These are phyloP conservation scores for Tagetes patula DNA, from an alignment of 129 eudicot genomes.

Conservation along the genomic window DNA sequence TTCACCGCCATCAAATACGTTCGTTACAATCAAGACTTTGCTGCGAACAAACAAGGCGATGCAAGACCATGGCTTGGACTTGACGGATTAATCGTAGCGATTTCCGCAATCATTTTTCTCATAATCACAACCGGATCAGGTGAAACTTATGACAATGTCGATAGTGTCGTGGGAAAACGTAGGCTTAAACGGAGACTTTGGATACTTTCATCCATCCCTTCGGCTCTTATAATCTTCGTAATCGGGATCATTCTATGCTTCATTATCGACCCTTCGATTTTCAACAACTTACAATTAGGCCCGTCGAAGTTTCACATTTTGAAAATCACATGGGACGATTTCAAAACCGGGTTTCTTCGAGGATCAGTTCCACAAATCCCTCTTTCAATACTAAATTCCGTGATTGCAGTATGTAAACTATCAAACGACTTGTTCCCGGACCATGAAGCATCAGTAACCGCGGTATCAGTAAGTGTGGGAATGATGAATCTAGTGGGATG, in stretches of 20 bases:
- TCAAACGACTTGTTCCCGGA: conserved; percentile 70
- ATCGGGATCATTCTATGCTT: conserved; percentile 55
- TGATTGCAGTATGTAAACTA: conserved; percentile 71
- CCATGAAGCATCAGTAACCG: conserved; percentile 52
- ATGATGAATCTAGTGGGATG: conserved; percentile 69
- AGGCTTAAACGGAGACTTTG: conserved; percentile 34
- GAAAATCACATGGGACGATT: conserved; percentile 60
- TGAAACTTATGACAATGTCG: conserved; percentile 8
- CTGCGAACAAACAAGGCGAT: conserved; percentile 41
- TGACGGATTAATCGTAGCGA: conserved; percentile 56
- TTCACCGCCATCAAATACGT: conserved; percentile 74
- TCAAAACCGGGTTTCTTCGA: conserved; percentile 58
- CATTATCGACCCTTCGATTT: conserved; percentile 56
- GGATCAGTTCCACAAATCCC: conserved; percentile 81
- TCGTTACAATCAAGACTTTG: conserved; percentile 61
- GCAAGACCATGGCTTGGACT: conserved; percentile 59
- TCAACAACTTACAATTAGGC: conserved; percentile 44
- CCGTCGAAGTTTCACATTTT: conserved; percentile 59
- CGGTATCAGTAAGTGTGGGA: conserved; percentile 70
- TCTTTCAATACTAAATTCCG: conserved; percentile 60
- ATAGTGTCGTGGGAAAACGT: neutral
- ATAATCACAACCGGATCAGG: conserved; percentile 61
- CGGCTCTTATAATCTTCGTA: conserved; percentile 55
- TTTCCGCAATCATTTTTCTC: conserved; percentile 43
- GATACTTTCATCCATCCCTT: conserved; percentile 51